Evolutionary conservation across 352 stramenopile genomes (phyloP).

Genomic region (Blastocystis sp.): DNA sequence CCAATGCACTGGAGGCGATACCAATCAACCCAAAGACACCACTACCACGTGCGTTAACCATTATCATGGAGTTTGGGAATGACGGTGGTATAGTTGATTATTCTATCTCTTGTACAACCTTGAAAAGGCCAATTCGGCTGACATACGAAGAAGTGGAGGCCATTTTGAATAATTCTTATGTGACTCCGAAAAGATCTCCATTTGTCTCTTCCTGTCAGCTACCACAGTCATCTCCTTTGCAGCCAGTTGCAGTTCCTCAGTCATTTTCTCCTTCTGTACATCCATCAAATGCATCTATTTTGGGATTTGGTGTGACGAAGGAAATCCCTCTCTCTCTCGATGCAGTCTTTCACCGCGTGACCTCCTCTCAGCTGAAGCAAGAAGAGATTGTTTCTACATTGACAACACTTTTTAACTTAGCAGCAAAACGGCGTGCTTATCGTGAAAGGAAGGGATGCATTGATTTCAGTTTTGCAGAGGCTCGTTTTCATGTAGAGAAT

Average conservation of each 20-base stretch:
- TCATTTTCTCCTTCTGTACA: not conserved
- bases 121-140: constrained; percentile 15
- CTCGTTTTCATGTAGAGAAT: constrained; percentile 19
- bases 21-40: not conserved
- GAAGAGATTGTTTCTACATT: not conserved
- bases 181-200: not conserved
- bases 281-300: not conserved
- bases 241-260: not conserved
- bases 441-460: constrained; percentile 12
- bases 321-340: not conserved
- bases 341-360: not conserved
- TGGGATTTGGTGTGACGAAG: not conserved
- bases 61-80: constrained; percentile 8
- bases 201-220: not conserved
- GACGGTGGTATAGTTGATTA: not conserved
- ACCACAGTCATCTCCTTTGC: not conserved
- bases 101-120: not conserved
- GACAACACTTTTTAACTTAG: not conserved
- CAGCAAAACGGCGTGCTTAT: not conserved
- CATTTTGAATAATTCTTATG: not conserved
- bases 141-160: constrained; percentile 48
- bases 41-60: constrained; percentile 1
- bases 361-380: not conserved
- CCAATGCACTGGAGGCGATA: not conserved
- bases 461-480: constrained; percentile 36